Conservation (phyloP, 192 early-diverging fungal genomes). For the Thamnidium elegans region DNA sequence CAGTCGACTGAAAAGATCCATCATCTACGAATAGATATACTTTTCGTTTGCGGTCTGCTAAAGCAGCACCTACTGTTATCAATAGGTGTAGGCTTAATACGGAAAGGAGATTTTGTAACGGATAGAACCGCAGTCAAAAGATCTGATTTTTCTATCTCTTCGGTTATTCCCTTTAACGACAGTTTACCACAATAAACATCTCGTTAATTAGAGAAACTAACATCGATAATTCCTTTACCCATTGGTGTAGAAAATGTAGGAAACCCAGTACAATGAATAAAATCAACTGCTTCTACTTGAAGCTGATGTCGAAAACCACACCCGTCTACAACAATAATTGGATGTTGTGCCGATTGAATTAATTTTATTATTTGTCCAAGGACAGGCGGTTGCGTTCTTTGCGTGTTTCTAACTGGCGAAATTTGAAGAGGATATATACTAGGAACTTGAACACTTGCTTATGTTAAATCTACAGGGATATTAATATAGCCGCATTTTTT, state of each 20-base stretch:
- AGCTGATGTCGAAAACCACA: conserved; percentile 37
- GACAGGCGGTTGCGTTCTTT: conserved; percentile 27
- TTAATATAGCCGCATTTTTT: conserved; percentile 46
- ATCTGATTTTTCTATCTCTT: conserved; percentile 37
- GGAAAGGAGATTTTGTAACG: not conserved
- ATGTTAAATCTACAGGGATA: conserved; percentile 40
- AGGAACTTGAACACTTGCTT: conserved; percentile 1
- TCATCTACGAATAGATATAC: conserved; percentile 49
- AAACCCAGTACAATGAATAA: conserved; percentile 38
- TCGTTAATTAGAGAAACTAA: conserved; percentile 29
- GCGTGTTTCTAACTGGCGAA: not conserved
- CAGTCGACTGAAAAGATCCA: conserved; percentile 51
- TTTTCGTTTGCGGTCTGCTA: conserved; percentile 37
- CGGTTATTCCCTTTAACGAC: conserved; percentile 25
- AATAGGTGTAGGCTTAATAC: not conserved
- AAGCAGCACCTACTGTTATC: conserved; percentile 34
- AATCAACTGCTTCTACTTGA: conserved; percentile 27
- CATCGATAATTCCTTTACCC: conserved; percentile 43
- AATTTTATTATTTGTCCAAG: conserved; percentile 31
- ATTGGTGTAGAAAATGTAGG: conserved; percentile 42
- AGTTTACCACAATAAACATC: conserved; percentile 40
- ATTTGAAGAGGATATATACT: conserved; percentile 5
- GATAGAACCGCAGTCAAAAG: conserved; percentile 25
- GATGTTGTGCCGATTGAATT: conserved; percentile 34
- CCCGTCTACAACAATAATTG: conserved; percentile 44